phyloP scores from a whole-genome alignment of 2,329 filamentous ascomycete genomes.

The Neobulgaria alba region DNA sequence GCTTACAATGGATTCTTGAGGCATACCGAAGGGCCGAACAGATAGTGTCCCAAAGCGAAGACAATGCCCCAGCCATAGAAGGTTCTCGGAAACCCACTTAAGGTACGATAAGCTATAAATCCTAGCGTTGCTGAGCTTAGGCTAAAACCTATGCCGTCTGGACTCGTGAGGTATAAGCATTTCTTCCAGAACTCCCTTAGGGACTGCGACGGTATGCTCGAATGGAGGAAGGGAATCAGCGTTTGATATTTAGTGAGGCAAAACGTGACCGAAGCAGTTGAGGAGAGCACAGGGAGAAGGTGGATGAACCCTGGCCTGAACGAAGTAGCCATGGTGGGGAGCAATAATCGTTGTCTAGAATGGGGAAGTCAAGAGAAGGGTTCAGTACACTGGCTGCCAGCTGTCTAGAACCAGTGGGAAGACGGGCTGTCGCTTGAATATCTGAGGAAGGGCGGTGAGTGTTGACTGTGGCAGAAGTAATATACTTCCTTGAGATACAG shows the following conservation, averaged over 20 bases:
- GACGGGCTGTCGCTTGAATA: too few relatives aligned
- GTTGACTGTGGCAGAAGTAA: too few relatives aligned
- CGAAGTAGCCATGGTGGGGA: constrained; percentile 4
- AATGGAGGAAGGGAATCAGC: constrained; percentile 10
- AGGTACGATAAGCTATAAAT: constrained; percentile 2
- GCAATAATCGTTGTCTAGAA: too few relatives aligned
- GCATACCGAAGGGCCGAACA: constrained; percentile 7
- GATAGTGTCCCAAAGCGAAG: constrained; percentile 9
- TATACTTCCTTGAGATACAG: too few relatives aligned
- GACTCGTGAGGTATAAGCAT: constrained; percentile 8
- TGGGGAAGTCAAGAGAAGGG: too few relatives aligned
- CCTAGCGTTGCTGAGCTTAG: constrained; percentile 5
- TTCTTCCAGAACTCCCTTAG: constrained; percentile 7
- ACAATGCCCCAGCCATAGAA: constrained; percentile 12
- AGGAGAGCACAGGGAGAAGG: constrained; percentile 11
- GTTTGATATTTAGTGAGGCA: constrained; percentile 10
- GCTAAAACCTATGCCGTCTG: constrained; percentile 7
- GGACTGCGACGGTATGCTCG: constrained; percentile 6
- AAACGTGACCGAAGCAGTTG: constrained; percentile 10
- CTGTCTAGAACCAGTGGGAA: too few relatives aligned
- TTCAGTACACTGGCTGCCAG: too few relatives aligned
- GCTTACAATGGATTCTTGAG: too few relatives aligned
- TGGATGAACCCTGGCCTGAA: neutral
- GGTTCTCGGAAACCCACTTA: neutral
- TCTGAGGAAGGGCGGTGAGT: too few relatives aligned